Base-by-base conservation (phyloP, 495 filamentous ascomycete genomes). In the Hypoxylon rickii region DNA sequence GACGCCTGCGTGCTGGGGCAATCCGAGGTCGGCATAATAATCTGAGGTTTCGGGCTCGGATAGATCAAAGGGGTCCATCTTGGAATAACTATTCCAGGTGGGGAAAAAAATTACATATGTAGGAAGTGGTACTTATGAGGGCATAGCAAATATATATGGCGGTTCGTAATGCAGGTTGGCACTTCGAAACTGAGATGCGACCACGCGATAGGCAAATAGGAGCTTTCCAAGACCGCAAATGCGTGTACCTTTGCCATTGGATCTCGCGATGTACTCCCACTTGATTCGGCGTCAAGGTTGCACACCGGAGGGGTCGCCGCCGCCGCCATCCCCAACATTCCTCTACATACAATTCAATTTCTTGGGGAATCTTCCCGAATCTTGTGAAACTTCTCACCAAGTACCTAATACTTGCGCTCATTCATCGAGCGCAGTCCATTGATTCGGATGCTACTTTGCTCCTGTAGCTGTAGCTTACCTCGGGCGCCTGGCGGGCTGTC, bases 341-440 rank as follows among this genome's bases (percentile, higher is more conserved):
- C 17, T 72, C 69, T 15, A 52, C 21, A 24, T 58, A 33, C 19
- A 39, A 48, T 38, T 52, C 43, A 29, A n/a, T n/a, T n/a, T n/a
- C n/a, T n/a, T n/a, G n/a, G n/a, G n/a, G n/a, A n/a, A n/a, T n/a
- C n/a, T n/a, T n/a, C n/a, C n/a, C n/a, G n/a, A n/a, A n/a, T n/a
- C n/a, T n/a, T n/a, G n/a, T n/a, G n/a, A n/a, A n/a, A n/a, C n/a
- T n/a, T n/a, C n/a, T n/a, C n/a, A n/a, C n/a, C n/a, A n/a, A n/a
- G n/a, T n/a, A n/a, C n/a, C n/a, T n/a, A n/a, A n/a, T n/a, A n/a
- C n/a, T n/a, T n/a, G n/a, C n/a, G n/a, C n/a, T n/a, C n/a, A n/a
- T n/a, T n/a, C n/a, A n/a, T n/a, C n/a, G n/a, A n/a, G n/a, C n/a
- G n/a, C n/a, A n/a, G n/a, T n/a, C n/a, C n/a, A n/a, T n/a, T n/a